These are phyloP conservation scores for Talaromyces verruculosus DNA, from an alignment of 2,329 filamentous ascomycete genomes.

Conservation along the genomic window DNA sequence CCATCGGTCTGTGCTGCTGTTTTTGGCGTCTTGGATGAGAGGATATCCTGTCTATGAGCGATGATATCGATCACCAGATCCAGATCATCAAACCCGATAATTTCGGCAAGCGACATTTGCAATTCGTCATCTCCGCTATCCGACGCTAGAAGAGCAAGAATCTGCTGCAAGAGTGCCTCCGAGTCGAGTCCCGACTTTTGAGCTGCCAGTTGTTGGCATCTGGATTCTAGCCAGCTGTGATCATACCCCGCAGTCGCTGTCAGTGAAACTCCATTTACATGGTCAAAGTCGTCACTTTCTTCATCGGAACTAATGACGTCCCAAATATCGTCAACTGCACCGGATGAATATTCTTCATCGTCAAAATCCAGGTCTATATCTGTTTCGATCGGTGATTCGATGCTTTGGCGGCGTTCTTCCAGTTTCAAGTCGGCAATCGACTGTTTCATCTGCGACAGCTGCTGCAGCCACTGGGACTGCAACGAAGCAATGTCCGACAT, in stretches of 20 bases:
- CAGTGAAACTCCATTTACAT: slow-evolving; percentile 46
- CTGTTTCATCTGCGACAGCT: slow-evolving; percentile 81
- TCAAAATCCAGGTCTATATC: slow-evolving; percentile 61
- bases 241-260: slow-evolving; percentile 48
- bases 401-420: slow-evolving; percentile 49
- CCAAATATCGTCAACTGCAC: slow-evolving; percentile 79
- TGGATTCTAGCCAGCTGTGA: slow-evolving; percentile 67
- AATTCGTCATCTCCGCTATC: slow-evolving; percentile 76
- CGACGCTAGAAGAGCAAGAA: slow-evolving; percentile 71
- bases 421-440: slow-evolving; percentile 73
- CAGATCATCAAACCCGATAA: slow-evolving; percentile 88
- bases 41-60: slow-evolving; percentile 68
- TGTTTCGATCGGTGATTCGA: slow-evolving; percentile 46
- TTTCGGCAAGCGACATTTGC: slow-evolving; percentile 85
- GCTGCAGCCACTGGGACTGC: slow-evolving; percentile 75
- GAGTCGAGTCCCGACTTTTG: slow-evolving; percentile 66
- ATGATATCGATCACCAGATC: slow-evolving; percentile 93
- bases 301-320: slow-evolving; percentile 79
- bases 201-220: slow-evolving; percentile 66
- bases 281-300: slow-evolving; percentile 63
- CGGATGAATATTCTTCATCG: slow-evolving; percentile 61
- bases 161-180: slow-evolving; percentile 72
- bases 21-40: slow-evolving; percentile 42
- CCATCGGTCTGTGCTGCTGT: slow-evolving; percentile 45
- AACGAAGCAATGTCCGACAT: slow-evolving; percentile 33